Evolutionary conservation across 805 yeast genomes (phyloP).

Genomic region (Maudiozyma barnettii): DNA sequence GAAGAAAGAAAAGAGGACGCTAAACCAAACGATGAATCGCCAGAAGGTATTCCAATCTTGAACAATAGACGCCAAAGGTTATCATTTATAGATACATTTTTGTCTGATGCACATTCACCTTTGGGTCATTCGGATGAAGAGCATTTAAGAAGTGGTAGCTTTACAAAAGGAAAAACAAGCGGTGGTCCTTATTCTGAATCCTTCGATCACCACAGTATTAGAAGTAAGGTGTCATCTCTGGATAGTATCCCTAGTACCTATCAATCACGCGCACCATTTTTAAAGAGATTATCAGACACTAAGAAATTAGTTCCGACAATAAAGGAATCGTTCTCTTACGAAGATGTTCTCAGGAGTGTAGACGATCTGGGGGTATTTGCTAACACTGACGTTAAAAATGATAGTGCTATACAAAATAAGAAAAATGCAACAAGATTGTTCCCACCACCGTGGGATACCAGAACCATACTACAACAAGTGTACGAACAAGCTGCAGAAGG

Average conservation of each 20-base stretch:
- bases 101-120: constrained; percentile 20
- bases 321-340: background rate
- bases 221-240: constrained; percentile 13
- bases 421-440: background rate
- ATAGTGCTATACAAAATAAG: background rate
- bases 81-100: constrained; percentile 27
- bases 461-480: constrained; percentile 21
- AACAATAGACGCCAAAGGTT: constrained; percentile 16
- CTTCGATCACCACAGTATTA: constrained; percentile 13
- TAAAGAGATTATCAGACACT: constrained; percentile 2
- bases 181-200: constrained; percentile 5
- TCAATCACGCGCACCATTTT: constrained; percentile 1
- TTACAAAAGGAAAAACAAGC: background rate
- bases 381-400: background rate
- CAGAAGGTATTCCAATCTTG: constrained; percentile 15
- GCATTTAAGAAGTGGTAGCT: background rate
- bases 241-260: constrained; percentile 4
- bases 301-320: constrained; percentile 1
- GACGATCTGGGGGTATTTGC: background rate
- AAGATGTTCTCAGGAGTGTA: background rate
- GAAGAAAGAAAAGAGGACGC: background rate
- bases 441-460: constrained; percentile 28
- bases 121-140: constrained; percentile 8
- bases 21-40: background rate
- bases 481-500: constrained; percentile 25